phyloP scores from a whole-genome alignment of 1,139 yeast species.

The Pichia sp. region DNA sequence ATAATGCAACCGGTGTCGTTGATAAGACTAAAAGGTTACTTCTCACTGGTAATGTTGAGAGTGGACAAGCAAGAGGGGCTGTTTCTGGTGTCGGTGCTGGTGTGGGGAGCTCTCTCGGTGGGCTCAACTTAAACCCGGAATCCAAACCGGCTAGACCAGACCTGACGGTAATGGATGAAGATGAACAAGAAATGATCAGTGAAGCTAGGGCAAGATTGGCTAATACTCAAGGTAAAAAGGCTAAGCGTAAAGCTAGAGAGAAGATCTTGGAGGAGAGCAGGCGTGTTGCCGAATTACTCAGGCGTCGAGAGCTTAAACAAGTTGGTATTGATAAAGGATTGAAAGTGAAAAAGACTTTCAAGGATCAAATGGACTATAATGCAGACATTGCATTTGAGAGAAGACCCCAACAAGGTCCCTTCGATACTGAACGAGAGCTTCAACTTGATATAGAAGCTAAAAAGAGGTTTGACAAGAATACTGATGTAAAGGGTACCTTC shows the following conservation, averaged over 20 bases:
- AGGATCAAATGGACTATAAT: conserved; percentile 63
- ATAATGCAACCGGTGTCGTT: conserved; percentile 28
- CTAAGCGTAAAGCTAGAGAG: conserved; percentile 85
- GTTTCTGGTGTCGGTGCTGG: conserved; percentile 36
- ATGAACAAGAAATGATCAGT: conserved; percentile 84
- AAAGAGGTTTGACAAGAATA: conserved; percentile 34
- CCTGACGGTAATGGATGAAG: conserved; percentile 73
- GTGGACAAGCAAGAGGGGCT: background rate
- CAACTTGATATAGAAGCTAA: conserved; percentile 34
- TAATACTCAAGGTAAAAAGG: conserved; percentile 92
- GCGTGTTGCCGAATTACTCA: conserved; percentile 69
- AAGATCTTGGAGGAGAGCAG: conserved; percentile 49
- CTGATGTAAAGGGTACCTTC: conserved; percentile 34
- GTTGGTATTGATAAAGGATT: conserved; percentile 67
- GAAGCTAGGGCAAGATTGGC: conserved; percentile 92
- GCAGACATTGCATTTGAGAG: conserved; percentile 79
- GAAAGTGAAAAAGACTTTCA: conserved; percentile 47
- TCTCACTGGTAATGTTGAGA: conserved; percentile 18
- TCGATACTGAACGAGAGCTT: conserved; percentile 59
- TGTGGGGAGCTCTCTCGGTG: conserved; percentile 43
- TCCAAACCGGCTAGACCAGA: conserved; percentile 82
- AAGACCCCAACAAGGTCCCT: conserved; percentile 61
- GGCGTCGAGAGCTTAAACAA: conserved; percentile 76
- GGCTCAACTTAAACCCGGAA: conserved; percentile 65
- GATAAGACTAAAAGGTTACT: conserved; percentile 27